Base-by-base conservation (phyloP, 371 early-diverging fungal species). In the Sporodiniella umbellata region DNA sequence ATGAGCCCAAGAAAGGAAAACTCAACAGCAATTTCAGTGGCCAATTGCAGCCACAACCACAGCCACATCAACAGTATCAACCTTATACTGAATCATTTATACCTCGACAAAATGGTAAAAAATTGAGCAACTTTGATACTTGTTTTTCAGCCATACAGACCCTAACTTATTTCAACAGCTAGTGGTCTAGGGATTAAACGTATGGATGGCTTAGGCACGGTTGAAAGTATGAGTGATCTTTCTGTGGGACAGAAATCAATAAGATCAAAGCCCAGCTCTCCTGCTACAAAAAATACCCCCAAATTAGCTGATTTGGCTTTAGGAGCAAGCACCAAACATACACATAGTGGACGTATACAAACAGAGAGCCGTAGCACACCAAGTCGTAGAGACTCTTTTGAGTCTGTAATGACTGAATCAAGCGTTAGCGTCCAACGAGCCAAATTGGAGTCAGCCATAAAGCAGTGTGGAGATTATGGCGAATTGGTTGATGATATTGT, bases 361-460 rank as follows among this genome's bases (percentile, higher is more conserved):
- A 31, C 12, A 30, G 26, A 43, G n/a, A 22, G 39, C 1, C 15
- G 54, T 2, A 60, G 66, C 17, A 60, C 65, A 0, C 60, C 67
- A 15, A 60, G 67, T 12, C 56, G 72, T 1, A 51, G 70, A 25
- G 60, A 58, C 4, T 75, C 75, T 18, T 22, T 60, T 8, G 73
- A 76, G 45, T 72, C 72, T 1, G 54, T 50, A 7, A 60, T 64
- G 57, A 72, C 72, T 0, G 68, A 58, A 33, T 56, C 62, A 1
- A 59, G 51, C 4, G 68, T 46, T 17, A 53, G 56, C 5, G 51
- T 68, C 19, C 54, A 65, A 14, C 48, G 68, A 49, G 47, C 51
- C 15, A 72, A 68, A 49, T 53, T 79, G 46, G 48, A 56, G 28
- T 63, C 69, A 7, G 77, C 73, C 18, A 73, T 79, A 6, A 45